Base-by-base conservation (phyloP, 495 filamentous ascomycete genomes). In the Aspergillus hancockii region DNA sequence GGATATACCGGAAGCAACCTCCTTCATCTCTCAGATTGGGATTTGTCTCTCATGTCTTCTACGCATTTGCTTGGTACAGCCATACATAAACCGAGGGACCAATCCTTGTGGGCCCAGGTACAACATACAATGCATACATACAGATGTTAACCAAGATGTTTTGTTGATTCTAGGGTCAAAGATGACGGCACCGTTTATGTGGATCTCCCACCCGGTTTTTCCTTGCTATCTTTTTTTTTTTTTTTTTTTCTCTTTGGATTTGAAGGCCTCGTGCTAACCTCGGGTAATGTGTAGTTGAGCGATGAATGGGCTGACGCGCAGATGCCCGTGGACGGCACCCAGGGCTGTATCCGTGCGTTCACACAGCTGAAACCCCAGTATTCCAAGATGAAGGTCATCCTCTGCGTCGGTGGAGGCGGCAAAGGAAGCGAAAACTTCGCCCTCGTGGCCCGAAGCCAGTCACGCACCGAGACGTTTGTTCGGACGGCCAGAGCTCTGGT, bases 341-440 rank as follows among this genome's bases (percentile, higher is more conserved):
- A 87, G 52, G 92, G 92, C 31, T 91, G 90, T 59, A 77, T 97
- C 28, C 83, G 87, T 19, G 88, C 92, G 9, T 85, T 96, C 66
- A 85, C 71, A 8, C 79, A 85, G 55, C 74, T 95, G 52, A 97
- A 95, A 71, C 78, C 82, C 61, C 83, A 84, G 63, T 85, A 94
- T 66, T 81, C 81, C n/a, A 83, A 89, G 63, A 78, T 97, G 57
- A 88, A 89, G 59, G 81, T 92, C 32, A 83, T 96, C 41, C 79
- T 97, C 13, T 96, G 92, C n/a, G 82, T 97, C 61, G 92, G 92
- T n/a, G 87, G 87, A 1, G 91, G 90, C 9, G 88, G 88, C 14
- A 83, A 82, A 58, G 90, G 89, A n/a, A 88, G 85, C 63, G 85
- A 91, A 65, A 85, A 85, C 61, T 95, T 95, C 67, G 85, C 91